Evolutionary conservation across 805 yeast species (phyloP).

Genomic region (Candida sanyiensis): DNA sequence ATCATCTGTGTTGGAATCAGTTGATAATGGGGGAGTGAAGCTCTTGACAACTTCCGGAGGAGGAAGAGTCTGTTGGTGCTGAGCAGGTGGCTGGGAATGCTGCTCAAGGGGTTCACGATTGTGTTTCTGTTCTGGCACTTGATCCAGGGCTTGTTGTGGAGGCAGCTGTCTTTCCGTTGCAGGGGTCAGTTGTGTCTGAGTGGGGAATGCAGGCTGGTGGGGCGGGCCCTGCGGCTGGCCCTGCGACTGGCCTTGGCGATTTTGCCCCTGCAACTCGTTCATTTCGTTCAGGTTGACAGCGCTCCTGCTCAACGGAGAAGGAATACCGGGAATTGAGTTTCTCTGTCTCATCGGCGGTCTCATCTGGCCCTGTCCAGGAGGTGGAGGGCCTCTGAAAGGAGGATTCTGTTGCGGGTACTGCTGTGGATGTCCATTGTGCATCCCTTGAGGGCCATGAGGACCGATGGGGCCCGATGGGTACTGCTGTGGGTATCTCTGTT

Average conservation of each 20-base stretch:
- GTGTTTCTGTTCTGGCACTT: background rate
- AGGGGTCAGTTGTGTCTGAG: background rate
- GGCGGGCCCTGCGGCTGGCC: no score
- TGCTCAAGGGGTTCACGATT: no score
- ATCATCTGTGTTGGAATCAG: no score
- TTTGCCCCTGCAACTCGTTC: slow-evolving; percentile 7
- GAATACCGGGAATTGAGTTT: slow-evolving; percentile 15
- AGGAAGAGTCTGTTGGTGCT: no score
- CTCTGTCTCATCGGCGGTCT: slow-evolving; percentile 10
- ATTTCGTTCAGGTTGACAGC: slow-evolving; percentile 1
- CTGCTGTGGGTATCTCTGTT: slow-evolving; percentile 1
- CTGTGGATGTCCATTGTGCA: background rate
- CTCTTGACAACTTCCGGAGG: no score
- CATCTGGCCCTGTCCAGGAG: slow-evolving; percentile 2
- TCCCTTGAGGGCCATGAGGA: background rate
- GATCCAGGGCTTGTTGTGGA: slow-evolving; percentile 8
- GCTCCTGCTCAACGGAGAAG: slow-evolving; percentile 17
- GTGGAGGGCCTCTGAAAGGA: background rate
- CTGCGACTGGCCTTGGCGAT: slow-evolving; percentile 1
- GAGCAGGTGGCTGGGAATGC: no score
- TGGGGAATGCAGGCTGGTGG: slow-evolving; percentile 6
- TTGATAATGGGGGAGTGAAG: no score
- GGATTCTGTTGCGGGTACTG: background rate
- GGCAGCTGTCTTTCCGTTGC: background rate
- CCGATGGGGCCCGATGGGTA: background rate